Evolutionary conservation across 352 stramenopile genomes (phyloP), one percentile per base, ranked within the genome.

Genomic region (Globisporangium polare): DNA sequence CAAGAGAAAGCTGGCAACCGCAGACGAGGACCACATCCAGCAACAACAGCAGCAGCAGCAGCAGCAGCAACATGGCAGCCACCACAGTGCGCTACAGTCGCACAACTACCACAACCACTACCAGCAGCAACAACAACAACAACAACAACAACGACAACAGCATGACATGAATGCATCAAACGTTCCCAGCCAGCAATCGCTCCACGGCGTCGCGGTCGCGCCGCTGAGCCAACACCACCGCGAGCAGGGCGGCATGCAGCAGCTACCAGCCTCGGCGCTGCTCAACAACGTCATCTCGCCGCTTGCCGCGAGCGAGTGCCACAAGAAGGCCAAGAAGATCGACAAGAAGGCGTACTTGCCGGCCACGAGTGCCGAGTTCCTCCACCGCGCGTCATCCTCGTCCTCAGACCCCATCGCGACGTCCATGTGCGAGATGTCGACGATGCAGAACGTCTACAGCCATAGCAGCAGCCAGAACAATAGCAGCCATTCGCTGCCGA

Each of bases 271-370:
- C 2, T 64, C 64, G 15, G 50, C 64, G n/a, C 53, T 74, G 18
- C 61, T 88, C 57, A 88, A 84, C 54, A 90, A 86, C 24, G 80
- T 85, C 33, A 90, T 90, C 52, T 90, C 80, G 17, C 80, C 80
- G n/a, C 63, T 86, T 45, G 80, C 78, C 1, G 78, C 80, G 6
- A 82, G 71, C 17, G 80, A 81, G 39, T 73, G 75, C 55, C 86
- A 85, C 60, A 90, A 90, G 71, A 90, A 88, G 60, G 79, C 75
- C 39, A 90, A 88, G 67, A 86, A 86, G 68, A 62, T 80, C 37
- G 67, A 75, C 61, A 83, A 80, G 56, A 83, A 78, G 46, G 62
- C 74, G 37, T 82, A 78, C 26, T 35, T 72, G 37, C 56, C 63
- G 33, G 68, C 29, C 1, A 29, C 50, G 18, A 55, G 27, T 18